Percentiles rank a stretch among this genome's conserved stretches.
phyloP scores from a whole-genome alignment of 2,329 filamentous ascomycete genomes.

The Aureobasidium namibiae region DNA sequence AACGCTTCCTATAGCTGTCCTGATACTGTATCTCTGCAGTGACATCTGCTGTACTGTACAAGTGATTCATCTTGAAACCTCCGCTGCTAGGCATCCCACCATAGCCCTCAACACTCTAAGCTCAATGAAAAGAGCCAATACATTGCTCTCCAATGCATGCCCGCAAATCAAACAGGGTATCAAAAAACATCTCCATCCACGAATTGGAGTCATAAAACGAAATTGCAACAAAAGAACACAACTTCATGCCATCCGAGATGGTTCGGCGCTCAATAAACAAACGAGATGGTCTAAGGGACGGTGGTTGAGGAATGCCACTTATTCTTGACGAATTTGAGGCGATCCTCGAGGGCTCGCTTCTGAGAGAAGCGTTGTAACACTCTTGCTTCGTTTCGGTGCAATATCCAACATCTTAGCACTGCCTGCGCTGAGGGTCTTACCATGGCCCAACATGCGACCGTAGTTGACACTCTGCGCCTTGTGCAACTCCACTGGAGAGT shows the following conservation, averaged over 20 bases:
- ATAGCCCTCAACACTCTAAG: not conserved
- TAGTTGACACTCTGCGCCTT: conserved; percentile 66
- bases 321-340: not conserved
- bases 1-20: not conserved
- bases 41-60: not conserved
- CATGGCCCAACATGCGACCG: conserved; percentile 45
- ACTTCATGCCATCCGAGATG: conserved; percentile 4
- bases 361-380: not conserved
- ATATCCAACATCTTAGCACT: conserved; percentile 69
- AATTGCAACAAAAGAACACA: conserved; percentile 3
- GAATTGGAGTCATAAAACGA: conserved; percentile 11
- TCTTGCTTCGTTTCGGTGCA: conserved; percentile 4
- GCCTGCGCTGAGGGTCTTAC: conserved; percentile 65
- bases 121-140: not conserved
- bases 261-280: not conserved
- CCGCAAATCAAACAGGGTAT: conserved; percentile 14
- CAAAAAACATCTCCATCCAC: conserved; percentile 12
- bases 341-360: not conserved
- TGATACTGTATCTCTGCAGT: not conserved
- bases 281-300: not conserved
- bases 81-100: not conserved
- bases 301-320: not conserved
- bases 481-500: conserved; percentile 34
- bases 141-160: not conserved
- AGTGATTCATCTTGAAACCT: not conserved